Evolutionary conservation across 106 monocot genomes (phyloP).

Genomic region (Platanthera zijinensis): DNA sequence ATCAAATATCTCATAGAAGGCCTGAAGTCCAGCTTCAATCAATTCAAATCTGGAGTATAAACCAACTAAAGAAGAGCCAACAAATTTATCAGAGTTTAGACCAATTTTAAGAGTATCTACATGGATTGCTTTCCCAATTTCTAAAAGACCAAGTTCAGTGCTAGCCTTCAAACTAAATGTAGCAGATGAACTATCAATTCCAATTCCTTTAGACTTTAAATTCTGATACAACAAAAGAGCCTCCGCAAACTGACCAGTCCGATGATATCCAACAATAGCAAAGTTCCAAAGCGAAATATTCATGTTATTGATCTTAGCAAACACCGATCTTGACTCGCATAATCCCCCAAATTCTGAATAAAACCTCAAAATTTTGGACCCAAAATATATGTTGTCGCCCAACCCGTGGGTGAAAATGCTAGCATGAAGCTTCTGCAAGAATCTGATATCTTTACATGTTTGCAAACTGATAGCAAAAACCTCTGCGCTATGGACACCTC

Average conservation of each 20-base stretch:
- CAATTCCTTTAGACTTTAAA: conserved; percentile 24
- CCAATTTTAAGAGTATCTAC: conserved; percentile 36
- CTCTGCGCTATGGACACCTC: conserved; percentile 3
- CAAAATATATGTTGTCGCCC: conserved; percentile 19
- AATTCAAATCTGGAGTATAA: conserved; percentile 35
- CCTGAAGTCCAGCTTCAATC: conserved; percentile 25
- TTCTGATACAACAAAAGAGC: conserved; percentile 27
- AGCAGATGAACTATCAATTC: conserved; percentile 32
- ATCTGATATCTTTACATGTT: conserved; percentile 24
- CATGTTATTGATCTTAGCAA: conserved; percentile 22
- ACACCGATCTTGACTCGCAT: conserved; percentile 36
- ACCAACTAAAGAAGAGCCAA: conserved; percentile 52
- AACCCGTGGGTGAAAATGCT: conserved; percentile 31
- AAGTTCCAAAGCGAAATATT: conserved; percentile 62
- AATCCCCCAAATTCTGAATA: conserved; percentile 42
- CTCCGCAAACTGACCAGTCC: conserved; percentile 35
- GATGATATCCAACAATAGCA: conserved; percentile 48
- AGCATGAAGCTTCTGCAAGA: conserved; percentile 38
- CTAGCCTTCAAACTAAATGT: conserved; percentile 63
- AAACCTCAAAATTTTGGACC: conserved; percentile 36
- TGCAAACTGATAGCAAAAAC: conserved; percentile 24
- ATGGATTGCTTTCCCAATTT: conserved; percentile 38
- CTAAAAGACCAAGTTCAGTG: conserved; percentile 15
- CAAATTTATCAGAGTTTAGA: conserved; percentile 30
- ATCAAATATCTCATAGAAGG: conserved; percentile 45